Evolutionary conservation across 345 rosid genomes (phyloP).

Genomic region (Murraya paniculata): DNA sequence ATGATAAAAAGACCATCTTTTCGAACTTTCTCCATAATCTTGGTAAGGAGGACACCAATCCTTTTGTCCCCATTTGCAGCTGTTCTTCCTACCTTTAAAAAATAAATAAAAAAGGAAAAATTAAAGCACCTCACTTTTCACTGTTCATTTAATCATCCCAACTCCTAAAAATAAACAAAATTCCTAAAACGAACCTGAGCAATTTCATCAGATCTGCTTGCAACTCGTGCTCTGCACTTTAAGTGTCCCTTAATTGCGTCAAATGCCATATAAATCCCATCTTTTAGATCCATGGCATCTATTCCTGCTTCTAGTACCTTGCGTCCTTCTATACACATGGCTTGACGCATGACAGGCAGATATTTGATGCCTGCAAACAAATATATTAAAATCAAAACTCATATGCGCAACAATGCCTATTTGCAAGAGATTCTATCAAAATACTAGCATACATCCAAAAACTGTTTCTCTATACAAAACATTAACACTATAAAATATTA

Average conservation of each 20-base stretch:
- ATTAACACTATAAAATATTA: not conserved
- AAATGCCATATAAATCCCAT: not conserved
- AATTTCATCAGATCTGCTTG: not conserved
- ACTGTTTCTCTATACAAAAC: not conserved
- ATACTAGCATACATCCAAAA: not conserved
- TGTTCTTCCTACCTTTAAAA: slow-evolving; percentile 39
- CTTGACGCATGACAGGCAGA: not conserved
- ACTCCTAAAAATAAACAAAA: not conserved
- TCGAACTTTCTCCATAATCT: slow-evolving; percentile 58
- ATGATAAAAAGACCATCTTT: slow-evolving; percentile 49
- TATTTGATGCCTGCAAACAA: not conserved
- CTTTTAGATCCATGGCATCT: not conserved
- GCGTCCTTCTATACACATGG: not conserved
- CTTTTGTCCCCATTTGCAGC: slow-evolving; percentile 52
- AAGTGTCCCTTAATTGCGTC: not conserved
- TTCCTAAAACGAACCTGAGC: not conserved
- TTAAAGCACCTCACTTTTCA: not conserved
- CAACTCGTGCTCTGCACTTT: not conserved
- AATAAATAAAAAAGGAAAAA: not conserved
- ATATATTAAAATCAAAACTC: not conserved
- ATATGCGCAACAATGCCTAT: not conserved
- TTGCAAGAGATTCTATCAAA: not conserved
- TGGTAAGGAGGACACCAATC: slow-evolving; percentile 46
- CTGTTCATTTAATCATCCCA: not conserved
- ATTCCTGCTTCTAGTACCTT: not conserved